Base-by-base conservation (phyloP, 305 asterid species). In the Solanum chacoense region DNA sequence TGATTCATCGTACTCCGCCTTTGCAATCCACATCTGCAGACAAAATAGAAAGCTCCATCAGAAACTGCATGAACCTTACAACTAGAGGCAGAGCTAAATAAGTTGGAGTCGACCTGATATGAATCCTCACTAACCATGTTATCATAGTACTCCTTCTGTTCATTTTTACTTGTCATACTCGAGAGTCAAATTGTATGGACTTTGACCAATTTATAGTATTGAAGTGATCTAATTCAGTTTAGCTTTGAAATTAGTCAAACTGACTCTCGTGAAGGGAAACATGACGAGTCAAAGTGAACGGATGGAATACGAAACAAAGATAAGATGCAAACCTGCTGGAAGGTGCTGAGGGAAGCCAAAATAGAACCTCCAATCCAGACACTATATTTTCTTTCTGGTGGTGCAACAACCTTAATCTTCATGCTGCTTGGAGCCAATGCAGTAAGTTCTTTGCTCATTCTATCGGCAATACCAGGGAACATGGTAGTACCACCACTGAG, bases 301-400 rank as follows among this genome's bases (percentile, higher is more conserved):
- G 65, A 50, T 16, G 65, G 72, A 22, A 10, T 63, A 20, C 0
- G 8, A 20, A 76, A 76, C 6, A 32, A 74, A 32, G n/a, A 8
- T 34, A 22, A 37, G 71, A 80, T 42, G 38, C 73, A 86, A 80
- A 92, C 94, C 94, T 92, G 94, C 84, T 91, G 94, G 92, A 92
- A 92, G 75, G 94, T 92, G 90, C 94, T 92, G 88, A 92, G 94
- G 36, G 93, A 92, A 34, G 94, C 93, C 92, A 92, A 87, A 65
- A 92, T 92, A 90, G 94, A 92, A 35, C 94, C 94, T 90, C 94
- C 94, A 2, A 92, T 92, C 94, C 94, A 92, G 90, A 91, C 94
- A 90, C 94, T 92, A 88, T 92, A 92, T 65, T 92, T 92, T 34
- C 94, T 91, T 86, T 92, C 94, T 6, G 94, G 93, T 63, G 94